Percentiles rank a stretch among this genome's conserved stretches.
Conservation (phyloP, 768 basidiomycete species). For the Roridomyces roridus region DNA sequence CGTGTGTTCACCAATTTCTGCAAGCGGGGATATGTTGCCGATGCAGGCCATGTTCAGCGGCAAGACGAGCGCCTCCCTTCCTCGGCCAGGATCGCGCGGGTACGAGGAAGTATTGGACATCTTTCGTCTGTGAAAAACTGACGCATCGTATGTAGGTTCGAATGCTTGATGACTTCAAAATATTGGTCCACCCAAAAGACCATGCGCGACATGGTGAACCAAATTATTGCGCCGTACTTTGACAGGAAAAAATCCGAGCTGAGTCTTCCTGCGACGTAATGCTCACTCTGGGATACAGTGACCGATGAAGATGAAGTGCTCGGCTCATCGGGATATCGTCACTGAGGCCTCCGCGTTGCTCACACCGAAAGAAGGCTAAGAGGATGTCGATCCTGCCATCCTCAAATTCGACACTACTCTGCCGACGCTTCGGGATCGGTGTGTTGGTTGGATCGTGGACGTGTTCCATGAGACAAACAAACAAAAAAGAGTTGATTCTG, state of each 20-base stretch:
- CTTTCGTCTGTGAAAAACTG: too few species aligned
- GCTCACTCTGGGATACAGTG: conserved; percentile 24
- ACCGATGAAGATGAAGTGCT: conserved; percentile 26
- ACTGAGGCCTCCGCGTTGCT: too few species aligned
- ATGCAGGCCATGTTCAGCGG: conserved; percentile 47
- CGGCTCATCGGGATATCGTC: conserved; percentile 15
- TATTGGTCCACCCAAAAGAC: conserved; percentile 35
- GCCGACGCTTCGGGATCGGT: conserved; percentile 2
- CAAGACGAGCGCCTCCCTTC: conserved; percentile 30
- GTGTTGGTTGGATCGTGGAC: conserved; percentile 16
- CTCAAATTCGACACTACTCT: conserved; percentile 12
- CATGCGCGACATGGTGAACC: conserved; percentile 30
- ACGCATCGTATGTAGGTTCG: too few species aligned
- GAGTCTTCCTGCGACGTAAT: conserved; percentile 15
- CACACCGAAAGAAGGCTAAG: too few species aligned
- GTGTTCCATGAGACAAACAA: conserved; percentile 1
- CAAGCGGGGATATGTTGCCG: conserved; percentile 38
- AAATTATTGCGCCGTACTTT: conserved; percentile 36
- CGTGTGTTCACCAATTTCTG: conserved; percentile 45
- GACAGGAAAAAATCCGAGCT: conserved; percentile 20
- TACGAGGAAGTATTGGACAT: conserved; percentile 34
- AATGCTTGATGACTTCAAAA: conserved; percentile 26
- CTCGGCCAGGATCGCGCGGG: conserved; percentile 11
- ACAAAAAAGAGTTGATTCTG: too few species aligned
- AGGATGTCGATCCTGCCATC: too few species aligned